Base-by-base conservation (phyloP, 106 monocot species). In the Allium sativum region DNA sequence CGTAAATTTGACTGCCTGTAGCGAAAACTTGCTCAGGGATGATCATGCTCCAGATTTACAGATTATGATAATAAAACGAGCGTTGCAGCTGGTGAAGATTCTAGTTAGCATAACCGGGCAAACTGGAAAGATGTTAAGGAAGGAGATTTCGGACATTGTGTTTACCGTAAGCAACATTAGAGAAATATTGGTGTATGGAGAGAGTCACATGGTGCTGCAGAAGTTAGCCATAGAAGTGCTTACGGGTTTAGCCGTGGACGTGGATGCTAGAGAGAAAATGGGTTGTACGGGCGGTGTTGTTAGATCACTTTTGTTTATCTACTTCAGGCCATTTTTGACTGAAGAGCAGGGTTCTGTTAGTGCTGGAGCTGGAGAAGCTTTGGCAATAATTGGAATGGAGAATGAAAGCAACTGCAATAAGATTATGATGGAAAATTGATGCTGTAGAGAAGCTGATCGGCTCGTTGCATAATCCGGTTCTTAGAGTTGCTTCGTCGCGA, bases 361-460 rank as follows among this genome's bases (percentile, higher is more conserved):
- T 12, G 19, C 18, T 21, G 62, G 46, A 62, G 62, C 62, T 13
- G 89, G 81, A 21, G 89, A 84, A 69, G 78, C 84, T 10, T 55
- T 92, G 64, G 70, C 80, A n/a, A 81, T 83, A 78, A 75, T 91
- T 18, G 70, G 83, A 17, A 16, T 86, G 61, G 80, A 78, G 31
- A 83, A 65, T 59, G 11, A 19, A 45, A 60, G 3, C 0, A 86
- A 83, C 16, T 91, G 91, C 44, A 43, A 44, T 0, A 31, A 59
- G 50, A 83, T 91, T 4, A n/a, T 91, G 56, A 77, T 70, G 59
- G 56, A 66, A 40, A 44, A 20, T n/a, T 0, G 44, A 62, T 7
- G 73, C 65, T 48, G 52, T 83, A 5, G 72, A 44, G 4, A 62
- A 44, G 63, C 80, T 91, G 16, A 73, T 76, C 0, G 40, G 7